phyloP scores from a whole-genome alignment of 768 basidiomycete genomes.

The Kwoniella heveanensis region DNA sequence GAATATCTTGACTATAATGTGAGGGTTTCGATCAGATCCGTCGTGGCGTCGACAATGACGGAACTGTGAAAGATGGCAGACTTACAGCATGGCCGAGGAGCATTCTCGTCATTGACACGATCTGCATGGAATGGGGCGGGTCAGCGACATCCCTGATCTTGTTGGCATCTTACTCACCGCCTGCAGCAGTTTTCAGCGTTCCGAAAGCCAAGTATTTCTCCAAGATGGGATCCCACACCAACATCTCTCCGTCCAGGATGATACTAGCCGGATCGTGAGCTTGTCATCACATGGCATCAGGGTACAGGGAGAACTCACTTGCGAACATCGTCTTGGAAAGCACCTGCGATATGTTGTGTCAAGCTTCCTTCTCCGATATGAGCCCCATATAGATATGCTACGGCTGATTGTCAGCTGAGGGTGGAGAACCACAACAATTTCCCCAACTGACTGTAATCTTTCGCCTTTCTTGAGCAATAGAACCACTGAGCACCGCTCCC shows the following conservation, averaged over 20 bases:
- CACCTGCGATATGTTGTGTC: conserved; percentile 78
- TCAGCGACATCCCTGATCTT: neutral
- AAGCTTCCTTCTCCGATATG: conserved; percentile 77
- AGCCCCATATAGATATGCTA: conserved; percentile 77
- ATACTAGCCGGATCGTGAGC: conserved; percentile 62
- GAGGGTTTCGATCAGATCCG: neutral
- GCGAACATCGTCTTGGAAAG: conserved; percentile 73
- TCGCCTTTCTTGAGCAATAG: conserved; percentile 79
- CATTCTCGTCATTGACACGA: conserved; percentile 60
- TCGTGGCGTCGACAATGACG: neutral
- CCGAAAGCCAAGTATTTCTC: conserved; percentile 90
- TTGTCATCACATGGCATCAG: neutral
- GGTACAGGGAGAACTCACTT: conserved; percentile 63
- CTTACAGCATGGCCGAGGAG: conserved; percentile 88
- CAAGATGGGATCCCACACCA: conserved; percentile 93
- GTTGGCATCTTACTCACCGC: conserved; percentile 61
- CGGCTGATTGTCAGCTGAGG: conserved; percentile 89
- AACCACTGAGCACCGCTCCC: conserved; percentile 77
- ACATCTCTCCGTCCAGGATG: conserved; percentile 96
- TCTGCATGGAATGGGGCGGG: conserved; percentile 54
- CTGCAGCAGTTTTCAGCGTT: conserved; percentile 85
- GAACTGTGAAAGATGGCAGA: conserved; percentile 20
- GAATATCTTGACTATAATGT: conserved; percentile 83
- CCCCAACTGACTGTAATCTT: conserved; percentile 39
- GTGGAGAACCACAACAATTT: neutral